A percentile compares a stretch with the other conserved stretches of the same genome.
Evolutionary conservation across 2,329 filamentous ascomycete genomes (phyloP).

Genomic region (Phyllosticta paracitricarpa): DNA sequence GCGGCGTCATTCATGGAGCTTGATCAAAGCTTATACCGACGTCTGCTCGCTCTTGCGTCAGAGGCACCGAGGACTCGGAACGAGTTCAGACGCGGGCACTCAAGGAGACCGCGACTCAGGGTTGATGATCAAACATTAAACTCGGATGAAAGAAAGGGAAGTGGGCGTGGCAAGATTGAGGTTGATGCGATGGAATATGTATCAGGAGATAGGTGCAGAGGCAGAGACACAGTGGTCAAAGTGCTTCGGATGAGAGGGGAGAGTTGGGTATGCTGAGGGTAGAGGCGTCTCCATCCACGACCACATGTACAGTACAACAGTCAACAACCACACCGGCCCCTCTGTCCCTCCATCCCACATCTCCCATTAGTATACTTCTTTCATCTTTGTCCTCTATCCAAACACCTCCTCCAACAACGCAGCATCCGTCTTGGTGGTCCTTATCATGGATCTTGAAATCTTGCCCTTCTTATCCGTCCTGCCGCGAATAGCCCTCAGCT

Average conservation of each 20-base stretch:
- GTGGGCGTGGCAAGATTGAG: not conserved
- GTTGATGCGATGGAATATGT: not conserved
- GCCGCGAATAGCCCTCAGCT: conserved; percentile 30
- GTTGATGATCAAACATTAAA: not conserved
- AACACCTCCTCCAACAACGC: not conserved
- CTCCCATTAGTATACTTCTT: too few species aligned
- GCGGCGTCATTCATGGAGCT: not conserved
- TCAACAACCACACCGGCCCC: not conserved
- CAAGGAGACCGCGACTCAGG: too few species aligned
- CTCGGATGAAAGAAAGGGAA: not conserved
- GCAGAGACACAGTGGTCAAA: too few species aligned
- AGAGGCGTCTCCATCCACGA: not conserved
- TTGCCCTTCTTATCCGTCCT: conserved; percentile 31
- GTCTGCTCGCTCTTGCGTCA: not conserved
- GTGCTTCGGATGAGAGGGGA: not conserved
- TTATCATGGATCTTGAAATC: conserved; percentile 17
- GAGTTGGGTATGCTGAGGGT: not conserved
- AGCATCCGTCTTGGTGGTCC: not conserved
- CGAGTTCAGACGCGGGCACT: too few species aligned
- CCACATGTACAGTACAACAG: not conserved
- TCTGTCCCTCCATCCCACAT: too few species aligned
- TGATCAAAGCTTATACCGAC: not conserved
- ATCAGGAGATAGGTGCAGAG: too few species aligned
- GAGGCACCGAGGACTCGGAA: not conserved
- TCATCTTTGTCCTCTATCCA: not conserved